Evolutionary conservation across 768 basidiomycete genomes (phyloP), one percentile per base, ranked within the genome.

Genomic region (Termitomyces sp.): DNA sequence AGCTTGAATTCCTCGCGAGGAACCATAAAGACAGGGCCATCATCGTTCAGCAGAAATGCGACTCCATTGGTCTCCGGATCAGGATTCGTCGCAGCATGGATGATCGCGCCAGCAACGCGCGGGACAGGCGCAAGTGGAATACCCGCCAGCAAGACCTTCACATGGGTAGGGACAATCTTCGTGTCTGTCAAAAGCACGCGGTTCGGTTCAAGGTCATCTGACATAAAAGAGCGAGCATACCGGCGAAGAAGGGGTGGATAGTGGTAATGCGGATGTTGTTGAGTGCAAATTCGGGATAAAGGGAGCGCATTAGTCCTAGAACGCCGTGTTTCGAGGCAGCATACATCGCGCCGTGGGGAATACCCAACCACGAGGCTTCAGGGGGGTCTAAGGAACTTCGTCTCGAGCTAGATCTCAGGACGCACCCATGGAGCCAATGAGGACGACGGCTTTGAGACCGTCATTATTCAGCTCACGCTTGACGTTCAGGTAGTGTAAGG

Each of bases 391-490:
- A 34, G 41, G 30, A 53, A 6, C 27, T 39, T 50, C 27, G 12
- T 24, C 20, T 36, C 49, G 24, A 42, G 37, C 37, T 27, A 37
- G 27, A 42, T 58, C 27, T 24, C 34, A 44, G 30, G 31, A 60
- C 70, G 11, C 55, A 81, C 82, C 81, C 69, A 86, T 77, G 22
- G 83, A 85, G 15, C 83, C 83, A 37, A 83, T 73, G 15, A 85
- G 67, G 30, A 84, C 71, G 47, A 85, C 60, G 6, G 81, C 68
- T 61, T 84, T 85, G 37, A 79, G 73, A n/a, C 74, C 71, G 49
- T 67, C 72, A 27, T 68, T 51, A 30, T 34, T 44, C 22, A 45
- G 55, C n/a, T 68, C 69, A 15, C 75, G 66, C 30, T 73, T 72
- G 13, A 76, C 54, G 31, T 68, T 69, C 24, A 86, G 71, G 65